Base-by-base conservation (phyloP, 2,329 filamentous ascomycete species). In the Neonectria punicea region DNA sequence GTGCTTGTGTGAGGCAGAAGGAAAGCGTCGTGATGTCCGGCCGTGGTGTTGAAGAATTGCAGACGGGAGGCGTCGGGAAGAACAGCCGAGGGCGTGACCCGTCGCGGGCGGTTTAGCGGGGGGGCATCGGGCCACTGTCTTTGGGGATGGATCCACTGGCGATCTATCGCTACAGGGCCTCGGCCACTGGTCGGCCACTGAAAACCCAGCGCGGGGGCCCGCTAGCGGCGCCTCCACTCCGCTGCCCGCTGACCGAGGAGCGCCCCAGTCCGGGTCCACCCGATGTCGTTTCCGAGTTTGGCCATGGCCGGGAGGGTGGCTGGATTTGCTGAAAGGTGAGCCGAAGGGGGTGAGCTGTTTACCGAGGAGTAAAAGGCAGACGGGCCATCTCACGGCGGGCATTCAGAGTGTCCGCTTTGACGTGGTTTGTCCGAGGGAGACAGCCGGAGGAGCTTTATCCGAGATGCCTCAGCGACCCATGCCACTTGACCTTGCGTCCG, bases 41-140 rank as follows among this genome's bases (percentile, higher is more conserved):
- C 11, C 22, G 58, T 61, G 62, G 62, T 65, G 63, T 65, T 61
- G 58, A 62, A 62, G 63, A 57, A 46, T 58, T 61, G 28, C 57
- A 61, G 51, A 50, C 34, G 32, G 18, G 30, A 14, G 30, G 43
- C 30, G 32, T 11, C 55, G 51, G 62, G 44, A 53, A 22, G 47
- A 55, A 50, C 44, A 57, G 53, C 62, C 62, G 58, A 61, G 61
- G 53, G 20, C 41, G 30, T 41, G 47, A 39, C 43, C 58, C 58
- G 49, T 47, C 49, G 39, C 22, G 51, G 61, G 61, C 22, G 46
- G 14, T 28, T 22, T 16, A 28, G 44, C 22, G 25, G 44, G 49
- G 49, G 39, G 50, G 8, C 43, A 58, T 64, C 53, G 56, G 36
- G 25, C 56, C 61, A 59, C 56, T 16, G 32, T 57, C 25, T 62